Conservation (phyloP, 257 asterid genomes). For the Pogostemon cablin region DNA sequence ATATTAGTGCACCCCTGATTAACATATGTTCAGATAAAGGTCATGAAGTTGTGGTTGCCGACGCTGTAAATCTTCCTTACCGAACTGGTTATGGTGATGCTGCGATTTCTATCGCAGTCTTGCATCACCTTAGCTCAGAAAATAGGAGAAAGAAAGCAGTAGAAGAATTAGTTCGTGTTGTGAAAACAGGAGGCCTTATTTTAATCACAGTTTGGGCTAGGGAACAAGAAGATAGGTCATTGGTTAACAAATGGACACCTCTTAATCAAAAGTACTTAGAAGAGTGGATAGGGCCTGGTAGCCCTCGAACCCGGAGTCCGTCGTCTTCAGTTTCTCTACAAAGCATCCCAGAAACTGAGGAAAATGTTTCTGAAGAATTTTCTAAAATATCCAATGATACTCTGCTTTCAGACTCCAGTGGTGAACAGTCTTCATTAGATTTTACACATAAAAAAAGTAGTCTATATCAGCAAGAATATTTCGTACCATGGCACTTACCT, state of each 20-base stretch:
- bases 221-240: slow-evolving; percentile 82
- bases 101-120: slow-evolving; percentile 92
- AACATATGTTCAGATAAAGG: slow-evolving; percentile 80
- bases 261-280: slow-evolving; percentile 68
- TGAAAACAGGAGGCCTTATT: slow-evolving; percentile 74
- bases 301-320: slow-evolving; percentile 64
- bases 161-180: slow-evolving; percentile 81
- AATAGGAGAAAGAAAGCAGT: slow-evolving; percentile 85
- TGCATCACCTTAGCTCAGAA: slow-evolving; percentile 94
- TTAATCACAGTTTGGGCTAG: slow-evolving; percentile 98
- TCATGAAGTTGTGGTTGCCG: slow-evolving; percentile 90
- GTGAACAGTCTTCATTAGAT: slow-evolving; percentile 31
- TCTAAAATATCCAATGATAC: slow-evolving; percentile 32
- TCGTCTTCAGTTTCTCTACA: slow-evolving; percentile 53
- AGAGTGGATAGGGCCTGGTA: slow-evolving; percentile 93
- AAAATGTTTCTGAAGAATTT: slow-evolving; percentile 36
- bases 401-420: slow-evolving; percentile 23
- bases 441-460: slow-evolving; percentile 31
- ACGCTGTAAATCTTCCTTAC: slow-evolving; percentile 90
- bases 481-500: slow-evolving; percentile 99
- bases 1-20: slow-evolving; percentile 79
- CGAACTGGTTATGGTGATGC: slow-evolving; percentile 90
- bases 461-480: slow-evolving; percentile 74
- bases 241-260: slow-evolving; percentile 93
- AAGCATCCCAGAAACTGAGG: slow-evolving; percentile 85